Base-by-base conservation (phyloP, 2,329 filamentous ascomycete genomes). In the Biscogniauxia marginata region DNA sequence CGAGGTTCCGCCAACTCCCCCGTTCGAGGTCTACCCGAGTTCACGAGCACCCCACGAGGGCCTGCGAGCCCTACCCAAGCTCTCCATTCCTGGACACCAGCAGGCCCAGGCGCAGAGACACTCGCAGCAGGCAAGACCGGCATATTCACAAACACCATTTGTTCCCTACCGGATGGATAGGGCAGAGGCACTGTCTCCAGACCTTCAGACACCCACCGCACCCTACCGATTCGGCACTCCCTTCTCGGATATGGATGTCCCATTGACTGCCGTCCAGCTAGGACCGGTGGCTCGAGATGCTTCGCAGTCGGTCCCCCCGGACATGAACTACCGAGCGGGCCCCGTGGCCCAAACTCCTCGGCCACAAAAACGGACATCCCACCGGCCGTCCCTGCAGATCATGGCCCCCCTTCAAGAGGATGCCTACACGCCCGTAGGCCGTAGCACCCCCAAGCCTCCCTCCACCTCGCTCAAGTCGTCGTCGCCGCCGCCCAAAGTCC, bases 231-330 rank as follows among this genome's bases (percentile, higher is more conserved):
- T 91, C 61, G 88, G 85, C n/a, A 96, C 91, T 0, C 92, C 93
- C 16, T 90, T 93, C 71, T 96, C 93, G 2, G 92, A 96, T 68
- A 88, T 93, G 80, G 93, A 97, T 70, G 86, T 93, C 11, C 93
- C 93, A 0, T 76, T 96, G 57, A 95, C 90, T 0, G 83, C 87
- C 2, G 79, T 93, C 46, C 84, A 85, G 1, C 66, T 85, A 16
- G 90, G 88, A 0, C 90, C 90, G 6, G 79, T 96, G 25, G 81
- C 88, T 46, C 88, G 93, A 50, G 88, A 95, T 67, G 79, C 81
- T 48, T 96, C 91, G 22, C 91, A 96, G 73, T 97, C 93, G 4
- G 93, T 97, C 0, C 93, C 93, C 46, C 93, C 93, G 6, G 87
- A 96, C 75, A 96, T 97, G 92, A 87, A 85, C 70, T 96, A 89